Base-by-base conservation (phyloP, 208 protist species). In the Tritrichomonas musculus region DNA sequence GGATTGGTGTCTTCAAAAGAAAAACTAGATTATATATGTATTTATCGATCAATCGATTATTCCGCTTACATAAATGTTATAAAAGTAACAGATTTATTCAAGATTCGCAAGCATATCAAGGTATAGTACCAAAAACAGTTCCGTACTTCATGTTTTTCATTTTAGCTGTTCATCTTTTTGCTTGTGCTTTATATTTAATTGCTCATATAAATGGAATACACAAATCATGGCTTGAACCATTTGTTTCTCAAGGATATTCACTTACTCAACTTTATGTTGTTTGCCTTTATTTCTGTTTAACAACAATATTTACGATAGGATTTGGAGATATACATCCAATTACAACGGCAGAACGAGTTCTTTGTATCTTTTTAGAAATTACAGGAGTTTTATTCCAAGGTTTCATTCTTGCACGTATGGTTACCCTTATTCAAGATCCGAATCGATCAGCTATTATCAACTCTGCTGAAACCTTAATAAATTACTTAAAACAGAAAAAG, bases 311-410 rank as follows among this genome's bases (percentile, higher is more conserved):
- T 20, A 88, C 77, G 20, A 14, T 88, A 39, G 77, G 77, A 13
- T 88, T 47, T 88, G 77, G 77, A 17, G 77, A 88, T 88, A 57
- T 88, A 0, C 47, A 88, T 88, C 77, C 77, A 25, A 88, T 0
- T 39, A 39, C 41, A 1, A 57, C 47, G 8, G 1, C 41, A 27
- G 77, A 88, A 88, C 17, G 25, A 33, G 17, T 88, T 53, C 5
- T 57, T 60, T 33, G 13, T 8, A 88, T 88, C 27, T 60, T 88
- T 33, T 47, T 88, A 14, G 9, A 25, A 57, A 20, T 88, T 17
- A 20, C 27, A 25, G 77, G 77, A 39, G 77, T 88, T 27, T 5
- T 17, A 33, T 55, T 57, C 11, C 27, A 88, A 20, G 8, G 20
- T 39, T 8, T 57, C 0, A n/a, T 88, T n/a, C 27, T 88, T 88